Evolutionary conservation across 345 rosid species (phyloP), one percentile per base, ranked within the genome.

Genomic region (Pseudoturritis turrita): DNA sequence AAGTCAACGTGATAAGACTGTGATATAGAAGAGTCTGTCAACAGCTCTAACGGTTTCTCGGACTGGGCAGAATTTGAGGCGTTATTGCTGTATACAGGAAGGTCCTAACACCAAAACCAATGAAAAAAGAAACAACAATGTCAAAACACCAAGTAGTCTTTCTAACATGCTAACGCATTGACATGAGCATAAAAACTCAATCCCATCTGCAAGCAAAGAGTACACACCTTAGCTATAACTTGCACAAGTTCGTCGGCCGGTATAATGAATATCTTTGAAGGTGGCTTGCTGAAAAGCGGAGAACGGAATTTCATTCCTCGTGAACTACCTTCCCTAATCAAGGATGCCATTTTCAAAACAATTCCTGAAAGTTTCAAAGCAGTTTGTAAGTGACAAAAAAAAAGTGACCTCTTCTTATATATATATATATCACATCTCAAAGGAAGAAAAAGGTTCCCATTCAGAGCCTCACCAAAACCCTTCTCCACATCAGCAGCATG

Each of bases 161-260:
- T 17, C 61, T 33, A 45, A 28, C 29, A 69, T 54, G 33, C 41
- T n/a, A 55, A 68, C 28, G 51, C 35, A 56, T 5, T 56, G 51
- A 75, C 35, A 23, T 46, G 40, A 74, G 51, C 54, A 21, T 11
- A 51, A 12, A 62, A 19, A 49, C 55, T 15, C 60, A 55, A 65
- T 4, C 50, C 15, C 18, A 40, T 21, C 25, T 10, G 70, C 19
- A 52, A 14, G 68, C 56, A 37, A 65, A 39, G 61, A 49, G 66
- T n/a, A 57, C 18, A 77, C 67, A 94, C 99, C 96, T 91, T 88
- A 10, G 97, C 94, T 64, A 86, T 77, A 82, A 95, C 86, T 88
- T 95, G 94, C 70, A 88, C 98, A 76, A 91, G 84, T 41, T 95
- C 98, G 39, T 81, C 81, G 35, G 86, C 90, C 73, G 89, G 91